Base-by-base conservation (phyloP, 1,284 basidiomycete species). In the Limonomyces culmigenus region DNA sequence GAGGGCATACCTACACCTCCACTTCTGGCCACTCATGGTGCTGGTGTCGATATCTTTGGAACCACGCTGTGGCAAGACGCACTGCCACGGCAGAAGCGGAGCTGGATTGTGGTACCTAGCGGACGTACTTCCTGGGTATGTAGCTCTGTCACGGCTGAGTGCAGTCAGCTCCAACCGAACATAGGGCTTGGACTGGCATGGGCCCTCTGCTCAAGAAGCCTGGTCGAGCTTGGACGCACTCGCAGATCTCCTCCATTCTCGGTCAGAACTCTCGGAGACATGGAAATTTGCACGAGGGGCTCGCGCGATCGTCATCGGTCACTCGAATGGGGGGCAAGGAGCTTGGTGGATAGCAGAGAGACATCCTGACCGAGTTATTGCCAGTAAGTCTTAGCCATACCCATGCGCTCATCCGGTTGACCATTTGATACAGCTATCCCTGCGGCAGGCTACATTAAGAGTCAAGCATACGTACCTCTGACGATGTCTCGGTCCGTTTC, bases 251-350 rank as follows among this genome's bases (percentile, higher is more conserved):
- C 53, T 78, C 29, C 36, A 45, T 27, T 27, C 23, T 27, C 23
- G 23, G 8, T 8, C 23, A 8, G 23, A 27, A 8, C 23, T 27
- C 8, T 8, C 67, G 65, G 51, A 52, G 33, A 38, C 47, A 10
- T 71, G 67, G 60, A 41, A 45, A 6, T 53, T 67, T 2, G 41
- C 48, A 16, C 19, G 47, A 1, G 48, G 63, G 5, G 55, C 60
- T 1, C 59, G 58, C 19, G 67, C 74, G 0, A 51, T 84, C 8
- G 48, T 91, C 5, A 58, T 91, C 32, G 89, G 89, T 0, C 89
- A 95, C 50, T 92, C 87, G 2, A 95, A 95, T 50, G 89, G 89
- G 6, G 89, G 88, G 3, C 89, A 93, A 54, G 89, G 89, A 0
- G 64, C 78, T 2, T 89, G 86, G 81, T 76, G 87, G 50, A 49